Base-by-base conservation (phyloP, 1,284 basidiomycete species). In the Sporisorium reilianum region DNA sequence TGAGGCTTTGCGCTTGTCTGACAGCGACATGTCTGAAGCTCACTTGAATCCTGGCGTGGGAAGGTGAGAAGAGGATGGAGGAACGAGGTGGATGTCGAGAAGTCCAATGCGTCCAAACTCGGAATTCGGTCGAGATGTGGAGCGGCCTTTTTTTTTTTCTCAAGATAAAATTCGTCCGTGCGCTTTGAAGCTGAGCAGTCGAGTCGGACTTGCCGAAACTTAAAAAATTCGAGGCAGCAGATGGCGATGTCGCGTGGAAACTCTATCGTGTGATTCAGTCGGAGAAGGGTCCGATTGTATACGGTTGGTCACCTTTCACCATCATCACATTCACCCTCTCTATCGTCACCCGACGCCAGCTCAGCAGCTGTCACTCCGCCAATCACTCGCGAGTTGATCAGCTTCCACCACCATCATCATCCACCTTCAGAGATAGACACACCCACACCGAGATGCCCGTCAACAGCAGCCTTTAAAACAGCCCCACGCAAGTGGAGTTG, bases 401-500 rank as follows among this genome's bases (percentile, higher is more conserved):
- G 18, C 23, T 40, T 42, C n/a, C n/a, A n/a, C 41, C 45, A 64
- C 30, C 53, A 45, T 28, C 45, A 52, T 22, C 44, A 51, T 26
- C 23, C 30, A 28, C 44, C n/a, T 32, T n/a, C 23, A n/a, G 9
- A 49, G 20, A 38, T 10, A 34, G 4, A 40, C n/a, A n/a, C n/a
- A n/a, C n/a, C n/a, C 36, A 52, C 14, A 45, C 36, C 53, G 56
- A 69, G 61, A 70, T 70, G 67, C 44, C 8, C 10, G 55, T 55
- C 52, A 42, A 52, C 36, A 49, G 28, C 22, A 54, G 56, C 57
- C 67, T 56, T 26, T 70, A 55, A 64, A 55, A 2, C 61, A 56
- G 54, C 67, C 64, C 67, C 67, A 70, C 67, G 67, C 53, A 70
- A 70, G 67, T 70, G 67, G 67, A 57, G 67, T 64, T 60, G 67